A percentile compares a stretch with the other conserved stretches of the same genome.
Conservation (phyloP, 768 basidiomycete species). For the Sporobolomyces roseus region DNA sequence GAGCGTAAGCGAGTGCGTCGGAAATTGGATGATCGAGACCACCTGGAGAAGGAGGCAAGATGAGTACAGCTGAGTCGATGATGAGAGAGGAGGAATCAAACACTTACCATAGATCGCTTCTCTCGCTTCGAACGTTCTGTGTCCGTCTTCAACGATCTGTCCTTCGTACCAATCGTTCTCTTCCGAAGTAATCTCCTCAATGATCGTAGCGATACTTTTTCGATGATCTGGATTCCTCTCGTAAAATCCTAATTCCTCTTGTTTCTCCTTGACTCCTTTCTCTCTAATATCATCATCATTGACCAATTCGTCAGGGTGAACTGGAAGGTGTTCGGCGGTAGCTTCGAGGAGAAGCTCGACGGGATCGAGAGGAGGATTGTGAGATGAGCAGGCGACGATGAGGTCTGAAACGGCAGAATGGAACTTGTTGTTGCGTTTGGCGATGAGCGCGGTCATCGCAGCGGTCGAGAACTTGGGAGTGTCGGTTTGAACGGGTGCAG, state of each 20-base stretch:
- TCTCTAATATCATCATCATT: conserved; percentile 21
- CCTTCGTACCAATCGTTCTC: conserved; percentile 63
- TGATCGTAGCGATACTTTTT: conserved; percentile 58
- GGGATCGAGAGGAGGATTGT: conserved; percentile 57
- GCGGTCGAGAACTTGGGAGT: conserved; percentile 47
- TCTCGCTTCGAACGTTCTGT: conserved; percentile 57
- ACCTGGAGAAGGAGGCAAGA: conserved; percentile 48
- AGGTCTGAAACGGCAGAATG: conserved; percentile 66
- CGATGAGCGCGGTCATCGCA: conserved; percentile 62
- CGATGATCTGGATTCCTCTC: conserved; percentile 52
- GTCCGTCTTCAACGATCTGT: conserved; percentile 60
- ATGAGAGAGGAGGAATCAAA: background rate
- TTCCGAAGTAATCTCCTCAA: conserved; percentile 56
- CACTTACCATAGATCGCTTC: conserved; percentile 56
- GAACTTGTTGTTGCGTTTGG: conserved; percentile 66
- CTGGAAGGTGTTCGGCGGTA: conserved; percentile 66
- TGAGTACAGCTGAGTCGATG: too few species aligned
- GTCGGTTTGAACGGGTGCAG: conserved; percentile 5
- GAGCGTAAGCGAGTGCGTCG: conserved; percentile 56
- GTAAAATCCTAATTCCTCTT: conserved; percentile 43
- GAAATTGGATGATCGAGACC: conserved; percentile 61
- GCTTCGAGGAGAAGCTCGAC: conserved; percentile 63
- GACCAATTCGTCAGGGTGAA: conserved; percentile 54
- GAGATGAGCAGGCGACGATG: conserved; percentile 42
- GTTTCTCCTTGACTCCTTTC: conserved; percentile 29